phyloP scores from a whole-genome alignment of 148 eudicot genomes.

The Camellia granthamiana region DNA sequence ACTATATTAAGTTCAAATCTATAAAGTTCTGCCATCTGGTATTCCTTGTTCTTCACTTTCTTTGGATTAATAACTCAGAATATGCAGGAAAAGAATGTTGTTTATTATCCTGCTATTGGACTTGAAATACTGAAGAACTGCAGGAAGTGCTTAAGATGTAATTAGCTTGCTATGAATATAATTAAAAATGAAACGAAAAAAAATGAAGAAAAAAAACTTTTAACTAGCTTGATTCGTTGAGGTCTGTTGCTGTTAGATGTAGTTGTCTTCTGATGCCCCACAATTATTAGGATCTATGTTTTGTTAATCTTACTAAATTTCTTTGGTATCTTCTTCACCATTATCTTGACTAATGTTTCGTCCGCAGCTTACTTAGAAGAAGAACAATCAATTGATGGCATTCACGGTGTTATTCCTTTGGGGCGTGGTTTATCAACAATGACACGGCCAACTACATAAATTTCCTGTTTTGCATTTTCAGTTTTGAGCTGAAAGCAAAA shows the following conservation, averaged over 20 bases:
- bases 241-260: background rate
- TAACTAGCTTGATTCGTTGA: background rate
- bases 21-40: background rate
- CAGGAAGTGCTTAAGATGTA: background rate
- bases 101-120: background rate
- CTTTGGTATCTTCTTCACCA: background rate
- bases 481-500: conserved; percentile 1
- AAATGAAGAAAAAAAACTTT: background rate
- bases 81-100: background rate
- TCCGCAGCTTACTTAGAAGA: conserved; percentile 31
- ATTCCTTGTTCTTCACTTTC: background rate
- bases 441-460: conserved; percentile 80
- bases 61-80: background rate
- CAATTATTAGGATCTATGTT: background rate
- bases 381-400: conserved; percentile 54
- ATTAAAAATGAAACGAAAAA: background rate
- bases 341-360: background rate
- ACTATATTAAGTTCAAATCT: background rate
- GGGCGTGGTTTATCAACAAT: conserved; percentile 86
- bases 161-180: background rate
- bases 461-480: background rate
- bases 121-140: background rate
- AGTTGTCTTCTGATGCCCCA: conserved; percentile 5
- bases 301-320: background rate
- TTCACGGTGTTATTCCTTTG: conserved; percentile 50